These are phyloP conservation scores for Dysphania ambrosioides DNA, from an alignment of 148 eudicot genomes.

Conservation along the genomic window DNA sequence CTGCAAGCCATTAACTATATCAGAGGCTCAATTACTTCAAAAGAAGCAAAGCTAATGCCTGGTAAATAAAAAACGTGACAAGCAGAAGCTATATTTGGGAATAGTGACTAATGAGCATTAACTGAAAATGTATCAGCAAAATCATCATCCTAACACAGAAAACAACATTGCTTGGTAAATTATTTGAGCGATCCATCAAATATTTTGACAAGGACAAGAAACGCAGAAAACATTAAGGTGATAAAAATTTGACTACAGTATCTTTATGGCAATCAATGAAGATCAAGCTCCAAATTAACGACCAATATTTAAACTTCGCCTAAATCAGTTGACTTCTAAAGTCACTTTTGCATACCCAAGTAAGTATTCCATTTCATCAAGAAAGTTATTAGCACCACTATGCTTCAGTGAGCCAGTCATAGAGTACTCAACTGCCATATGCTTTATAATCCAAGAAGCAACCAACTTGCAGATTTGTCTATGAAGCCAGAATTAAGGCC, in stretches of 20 bases:
- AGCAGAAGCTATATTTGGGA: neutral
- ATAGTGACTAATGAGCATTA: neutral
- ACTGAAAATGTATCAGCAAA: neutral
- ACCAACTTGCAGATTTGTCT: no score
- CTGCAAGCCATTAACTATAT: conserved; percentile 31
- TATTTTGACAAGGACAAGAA: neutral
- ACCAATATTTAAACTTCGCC: neutral
- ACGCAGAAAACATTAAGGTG: neutral
- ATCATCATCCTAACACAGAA: neutral
- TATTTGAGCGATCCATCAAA: neutral
- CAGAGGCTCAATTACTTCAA: neutral
- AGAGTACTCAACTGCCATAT: neutral
- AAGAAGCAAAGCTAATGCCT: neutral
- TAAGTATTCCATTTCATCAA: neutral
- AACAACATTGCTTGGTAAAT: neutral
- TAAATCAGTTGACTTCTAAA: neutral
- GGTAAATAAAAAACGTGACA: neutral
- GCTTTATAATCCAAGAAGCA: neutral
- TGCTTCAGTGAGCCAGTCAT: neutral
- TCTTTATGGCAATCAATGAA: neutral
- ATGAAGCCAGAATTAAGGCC: no score
- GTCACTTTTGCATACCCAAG: neutral
- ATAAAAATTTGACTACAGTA: neutral
- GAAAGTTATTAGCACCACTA: neutral
- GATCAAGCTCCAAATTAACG: neutral